Percentiles rank a stretch among this genome's conserved stretches.
These are phyloP conservation scores for Madurella mycetomatis DNA, from an alignment of 2,329 filamentous ascomycete species.

Conservation along the genomic window DNA sequence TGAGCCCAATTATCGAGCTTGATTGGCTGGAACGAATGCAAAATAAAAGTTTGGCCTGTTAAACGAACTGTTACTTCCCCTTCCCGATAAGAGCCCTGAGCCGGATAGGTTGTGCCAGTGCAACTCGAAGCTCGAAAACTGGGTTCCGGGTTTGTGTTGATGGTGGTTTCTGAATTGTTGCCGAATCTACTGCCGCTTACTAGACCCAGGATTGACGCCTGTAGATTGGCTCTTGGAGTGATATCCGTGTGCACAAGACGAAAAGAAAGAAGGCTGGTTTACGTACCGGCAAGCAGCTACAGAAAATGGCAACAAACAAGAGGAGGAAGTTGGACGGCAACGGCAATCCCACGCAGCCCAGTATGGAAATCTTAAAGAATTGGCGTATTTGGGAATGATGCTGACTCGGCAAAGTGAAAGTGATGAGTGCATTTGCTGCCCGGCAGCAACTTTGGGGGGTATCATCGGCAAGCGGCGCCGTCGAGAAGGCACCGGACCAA, in stretches of 20 bases:
- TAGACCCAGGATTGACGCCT: no score
- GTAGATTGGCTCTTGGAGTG: neutral
- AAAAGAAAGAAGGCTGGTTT: neutral
- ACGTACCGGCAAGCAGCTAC: neutral
- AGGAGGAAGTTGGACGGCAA: slow-evolving; percentile 37
- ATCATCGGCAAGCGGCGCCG: slow-evolving; percentile 12
- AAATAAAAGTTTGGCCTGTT: neutral
- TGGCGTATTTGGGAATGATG: neutral
- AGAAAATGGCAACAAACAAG: slow-evolving; percentile 29
- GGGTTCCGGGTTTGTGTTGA: no score
- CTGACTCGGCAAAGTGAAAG: slow-evolving; percentile 17
- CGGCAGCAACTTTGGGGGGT: slow-evolving; percentile 35
- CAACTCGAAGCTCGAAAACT: no score
- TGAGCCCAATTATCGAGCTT: slow-evolving; percentile 9
- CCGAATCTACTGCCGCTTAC: no score
- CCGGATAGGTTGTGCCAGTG: no score
- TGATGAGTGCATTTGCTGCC: slow-evolving; percentile 42
- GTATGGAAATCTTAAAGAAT: slow-evolving; percentile 10
- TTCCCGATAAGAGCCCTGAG: no score
- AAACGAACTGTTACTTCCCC: neutral
- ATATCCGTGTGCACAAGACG: neutral
- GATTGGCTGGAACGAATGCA: slow-evolving; percentile 18
- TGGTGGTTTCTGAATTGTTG: no score
- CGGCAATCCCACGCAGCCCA: slow-evolving; percentile 14
- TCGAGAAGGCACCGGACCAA: slow-evolving; percentile 2